These are phyloP conservation scores for Austropuccinia psidii DNA, from an alignment of 1,284 basidiomycete species.

Conservation along the genomic window DNA sequence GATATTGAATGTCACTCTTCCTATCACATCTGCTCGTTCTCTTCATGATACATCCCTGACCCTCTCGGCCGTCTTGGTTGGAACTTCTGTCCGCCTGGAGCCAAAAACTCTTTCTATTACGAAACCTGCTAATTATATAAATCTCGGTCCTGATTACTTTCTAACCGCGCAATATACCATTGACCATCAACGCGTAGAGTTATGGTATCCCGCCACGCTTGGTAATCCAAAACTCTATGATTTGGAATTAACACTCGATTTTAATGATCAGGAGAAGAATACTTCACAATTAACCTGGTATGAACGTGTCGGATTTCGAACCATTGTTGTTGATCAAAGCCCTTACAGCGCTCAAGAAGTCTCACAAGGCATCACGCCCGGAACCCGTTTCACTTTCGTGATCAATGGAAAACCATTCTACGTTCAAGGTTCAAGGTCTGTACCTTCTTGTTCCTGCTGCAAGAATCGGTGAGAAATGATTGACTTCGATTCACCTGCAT, in stretches of 20 bases:
- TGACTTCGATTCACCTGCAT: neutral
- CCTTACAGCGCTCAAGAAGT: slow-evolving; percentile 37
- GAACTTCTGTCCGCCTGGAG: slow-evolving; percentile 23
- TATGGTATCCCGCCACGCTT: slow-evolving; percentile 42
- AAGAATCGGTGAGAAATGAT: neutral
- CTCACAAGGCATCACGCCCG: slow-evolving; percentile 37
- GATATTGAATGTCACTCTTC: slow-evolving; percentile 43
- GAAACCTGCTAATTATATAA: slow-evolving; percentile 25
- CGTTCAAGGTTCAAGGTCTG: slow-evolving; percentile 41
- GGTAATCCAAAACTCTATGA: slow-evolving; percentile 41
- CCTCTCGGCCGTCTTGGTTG: slow-evolving; percentile 20
- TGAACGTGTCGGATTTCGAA: slow-evolving; percentile 41
- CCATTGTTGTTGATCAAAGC: slow-evolving; percentile 41
- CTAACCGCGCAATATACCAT: slow-evolving; percentile 38
- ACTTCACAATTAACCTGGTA: slow-evolving; percentile 18
- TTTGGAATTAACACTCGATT: slow-evolving; percentile 32
- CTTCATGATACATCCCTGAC: slow-evolving; percentile 37
- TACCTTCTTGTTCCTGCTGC: slow-evolving; percentile 33
- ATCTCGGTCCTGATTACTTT: slow-evolving; percentile 34
- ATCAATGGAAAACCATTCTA: slow-evolving; percentile 41
- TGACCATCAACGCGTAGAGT: slow-evolving; percentile 36
- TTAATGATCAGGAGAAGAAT: slow-evolving; percentile 10
- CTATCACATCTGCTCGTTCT: slow-evolving; percentile 23
- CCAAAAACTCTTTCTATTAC: neutral
- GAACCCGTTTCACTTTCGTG: slow-evolving; percentile 40